These are phyloP conservation scores for Xylariaceae sp. DNA, from an alignment of 2,329 filamentous ascomycete genomes.

Conservation along the genomic window DNA sequence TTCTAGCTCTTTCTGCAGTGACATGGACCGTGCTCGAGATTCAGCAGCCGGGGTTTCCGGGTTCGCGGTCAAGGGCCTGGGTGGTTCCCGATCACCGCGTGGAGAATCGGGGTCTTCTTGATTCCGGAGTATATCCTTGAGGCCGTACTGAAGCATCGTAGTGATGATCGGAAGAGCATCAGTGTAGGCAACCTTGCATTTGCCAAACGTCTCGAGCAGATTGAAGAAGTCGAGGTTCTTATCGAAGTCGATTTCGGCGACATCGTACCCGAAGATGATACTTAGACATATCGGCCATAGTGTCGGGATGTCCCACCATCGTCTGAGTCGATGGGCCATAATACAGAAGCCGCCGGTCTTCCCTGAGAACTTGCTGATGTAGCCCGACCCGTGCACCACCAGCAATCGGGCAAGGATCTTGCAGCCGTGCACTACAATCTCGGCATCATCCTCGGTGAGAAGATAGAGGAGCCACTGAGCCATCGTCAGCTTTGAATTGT, in stretches of 20 bases:
- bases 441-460: constrained; percentile 75
- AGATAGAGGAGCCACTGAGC: constrained; percentile 82
- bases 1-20: constrained; percentile 53
- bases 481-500: constrained; percentile 25
- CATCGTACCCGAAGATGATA: constrained; percentile 78
- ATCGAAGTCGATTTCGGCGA: constrained; percentile 66
- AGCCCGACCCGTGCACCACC: constrained; percentile 71
- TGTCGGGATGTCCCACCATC: constrained; percentile 81
- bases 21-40: constrained; percentile 55
- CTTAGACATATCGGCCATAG: constrained; percentile 86
- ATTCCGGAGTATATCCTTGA: constrained; percentile 61
- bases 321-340: constrained; percentile 71
- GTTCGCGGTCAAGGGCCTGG: constrained; percentile 14
- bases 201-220: constrained; percentile 66
- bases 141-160: constrained; percentile 77
- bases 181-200: constrained; percentile 61
- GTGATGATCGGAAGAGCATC: constrained; percentile 75
- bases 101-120: constrained; percentile 54
- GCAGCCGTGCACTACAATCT: constrained; percentile 71
- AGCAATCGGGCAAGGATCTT: constrained; percentile 80
- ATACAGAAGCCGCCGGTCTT: constrained; percentile 86
- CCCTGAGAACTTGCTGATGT: constrained; percentile 73
- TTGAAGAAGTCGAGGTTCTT: constrained; percentile 66
- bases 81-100: constrained; percentile 15
- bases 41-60: constrained; percentile 22